Percentiles rank a stretch among this genome's conserved stretches.
These are phyloP conservation scores for Alternaria triticina DNA, from an alignment of 2,329 filamentous ascomycete genomes.

Conservation along the genomic window DNA sequence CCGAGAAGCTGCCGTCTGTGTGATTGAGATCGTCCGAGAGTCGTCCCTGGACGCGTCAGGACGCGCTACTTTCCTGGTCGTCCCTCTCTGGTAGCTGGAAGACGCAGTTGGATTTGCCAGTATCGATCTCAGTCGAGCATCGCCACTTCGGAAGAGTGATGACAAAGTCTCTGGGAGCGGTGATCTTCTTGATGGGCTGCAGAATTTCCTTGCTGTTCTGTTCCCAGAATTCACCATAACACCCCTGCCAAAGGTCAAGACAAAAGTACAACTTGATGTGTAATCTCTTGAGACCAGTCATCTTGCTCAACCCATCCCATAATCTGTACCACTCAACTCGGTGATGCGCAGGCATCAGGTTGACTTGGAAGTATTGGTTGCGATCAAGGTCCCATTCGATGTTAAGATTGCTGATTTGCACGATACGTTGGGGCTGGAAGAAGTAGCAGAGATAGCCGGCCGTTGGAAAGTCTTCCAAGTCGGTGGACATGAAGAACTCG, in stretches of 20 bases:
- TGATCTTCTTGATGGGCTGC: slow-evolving; percentile 19
- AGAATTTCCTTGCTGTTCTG: slow-evolving; percentile 15
- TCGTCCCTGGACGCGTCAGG: background rate
- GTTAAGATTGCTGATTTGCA: slow-evolving; percentile 20
- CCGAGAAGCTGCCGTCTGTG: background rate
- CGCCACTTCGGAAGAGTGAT: slow-evolving; percentile 23
- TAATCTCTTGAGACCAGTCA: slow-evolving; percentile 26
- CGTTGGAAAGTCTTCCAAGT: slow-evolving; percentile 17
- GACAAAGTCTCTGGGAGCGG: slow-evolving; percentile 17
- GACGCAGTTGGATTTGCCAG: slow-evolving; percentile 15
- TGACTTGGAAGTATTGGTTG: slow-evolving; percentile 8
- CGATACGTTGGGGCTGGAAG: slow-evolving; percentile 26
- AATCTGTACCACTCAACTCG: slow-evolving; percentile 18
- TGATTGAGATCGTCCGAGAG: background rate
- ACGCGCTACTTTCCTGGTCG: background rate
- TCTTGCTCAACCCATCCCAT: slow-evolving; percentile 20
- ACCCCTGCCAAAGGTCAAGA: slow-evolving; percentile 3
- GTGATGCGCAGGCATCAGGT: background rate
- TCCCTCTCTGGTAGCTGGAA: slow-evolving; percentile 9
- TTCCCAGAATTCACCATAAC: slow-evolving; percentile 20
- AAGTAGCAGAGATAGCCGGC: slow-evolving; percentile 24
- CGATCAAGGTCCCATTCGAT: slow-evolving; percentile 25
- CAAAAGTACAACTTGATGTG: slow-evolving; percentile 18
- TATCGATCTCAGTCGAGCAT: slow-evolving; percentile 16
- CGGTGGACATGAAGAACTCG: slow-evolving; percentile 22